These are phyloP conservation scores for Pseudozyma hubeiensis DNA, from an alignment of 1,284 basidiomycete genomes.

Conservation along the genomic window DNA sequence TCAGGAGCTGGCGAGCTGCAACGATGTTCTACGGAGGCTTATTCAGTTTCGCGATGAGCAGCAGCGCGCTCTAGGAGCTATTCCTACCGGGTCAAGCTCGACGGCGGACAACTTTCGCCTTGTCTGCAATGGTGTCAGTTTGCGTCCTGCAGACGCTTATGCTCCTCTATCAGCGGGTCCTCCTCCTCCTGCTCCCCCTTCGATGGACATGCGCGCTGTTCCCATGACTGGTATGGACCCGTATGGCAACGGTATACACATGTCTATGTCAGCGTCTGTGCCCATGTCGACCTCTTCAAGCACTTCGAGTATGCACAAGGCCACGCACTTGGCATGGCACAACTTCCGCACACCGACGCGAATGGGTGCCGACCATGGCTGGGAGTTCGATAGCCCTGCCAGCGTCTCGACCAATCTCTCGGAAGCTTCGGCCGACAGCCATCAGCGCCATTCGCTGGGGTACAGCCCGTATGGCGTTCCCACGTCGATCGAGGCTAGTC, in stretches of 20 bases:
- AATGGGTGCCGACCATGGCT: slow-evolving; percentile 9
- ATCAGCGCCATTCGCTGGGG: slow-evolving; percentile 17
- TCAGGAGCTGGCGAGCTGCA: slow-evolving; percentile 29
- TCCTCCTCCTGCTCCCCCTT: neutral
- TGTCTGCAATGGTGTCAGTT: neutral
- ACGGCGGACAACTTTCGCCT: slow-evolving; percentile 46
- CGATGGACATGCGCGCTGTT: slow-evolving; percentile 5
- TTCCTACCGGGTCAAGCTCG: slow-evolving; percentile 28
- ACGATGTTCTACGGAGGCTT: slow-evolving; percentile 32
- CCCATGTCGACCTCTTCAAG: slow-evolving; percentile 13
- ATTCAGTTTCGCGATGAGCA: slow-evolving; percentile 35
- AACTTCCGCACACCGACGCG: slow-evolving; percentile 25
- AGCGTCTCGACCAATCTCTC: slow-evolving; percentile 41
- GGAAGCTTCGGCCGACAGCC: slow-evolving; percentile 41
- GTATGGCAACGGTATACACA: slow-evolving; percentile 22
- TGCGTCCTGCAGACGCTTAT: slow-evolving; percentile 10
- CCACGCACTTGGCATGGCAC: slow-evolving; percentile 18
- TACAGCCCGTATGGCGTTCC: slow-evolving; percentile 36
- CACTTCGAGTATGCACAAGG: slow-evolving; percentile 15
- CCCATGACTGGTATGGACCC: slow-evolving; percentile 3
- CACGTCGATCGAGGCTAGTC: slow-evolving; percentile 37
- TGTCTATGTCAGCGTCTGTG: slow-evolving; percentile 18
- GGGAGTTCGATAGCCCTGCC: slow-evolving; percentile 48
- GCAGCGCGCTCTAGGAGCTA: slow-evolving; percentile 18
- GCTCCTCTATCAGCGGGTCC: neutral